Base-by-base conservation (phyloP, 2,329 filamentous ascomycete species). In the Aspergillus melleus region DNA sequence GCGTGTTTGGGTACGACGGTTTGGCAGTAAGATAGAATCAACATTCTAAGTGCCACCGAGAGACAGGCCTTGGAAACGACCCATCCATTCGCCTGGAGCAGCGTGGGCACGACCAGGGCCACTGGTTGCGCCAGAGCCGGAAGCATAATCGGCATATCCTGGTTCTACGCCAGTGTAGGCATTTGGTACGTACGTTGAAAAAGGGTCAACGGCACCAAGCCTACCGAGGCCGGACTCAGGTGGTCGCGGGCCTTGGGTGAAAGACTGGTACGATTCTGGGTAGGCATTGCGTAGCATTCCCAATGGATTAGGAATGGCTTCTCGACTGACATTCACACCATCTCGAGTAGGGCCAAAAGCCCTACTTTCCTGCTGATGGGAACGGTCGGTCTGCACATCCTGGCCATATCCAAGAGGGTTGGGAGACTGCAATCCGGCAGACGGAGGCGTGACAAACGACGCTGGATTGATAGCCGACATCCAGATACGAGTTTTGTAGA, bases 401-500 rank as follows among this genome's bases (percentile, higher is more conserved):
- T 73, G 72, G 52, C 73, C 74, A 58, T 71, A 87, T 79, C 83
- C 84, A n/a, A 90, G 83, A 24, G 87, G 86, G 24, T 87, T 88
- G 1, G 89, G 87, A 2, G 88, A 86, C 72, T 89, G 88, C 22
- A 92, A 80, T 26, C 89, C 89, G 52, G 91, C 81, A 3, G 87
- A 87, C 19, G 90, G 90, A 63, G 73, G 72, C 1, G 88, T 93
- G 24, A 90, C 90, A 75, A 98, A 97, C 0, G 94, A 97, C 5
- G 94, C 95, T 8, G 95, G 95, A 74, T 99, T 99, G 76, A 99
- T 96, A 4, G 95, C 95, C 4, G 94, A 98, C 91, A 99, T 96
- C 95, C 95, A 99, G 70, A 99, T 99, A 68, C 96, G 88, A 22
- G 94, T 96, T 81, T 99, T 99, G 84, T 98, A 99, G 63, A 98